Conservation (phyloP, 2,329 filamentous ascomycete genomes). For the Dendryphion nanum region DNA sequence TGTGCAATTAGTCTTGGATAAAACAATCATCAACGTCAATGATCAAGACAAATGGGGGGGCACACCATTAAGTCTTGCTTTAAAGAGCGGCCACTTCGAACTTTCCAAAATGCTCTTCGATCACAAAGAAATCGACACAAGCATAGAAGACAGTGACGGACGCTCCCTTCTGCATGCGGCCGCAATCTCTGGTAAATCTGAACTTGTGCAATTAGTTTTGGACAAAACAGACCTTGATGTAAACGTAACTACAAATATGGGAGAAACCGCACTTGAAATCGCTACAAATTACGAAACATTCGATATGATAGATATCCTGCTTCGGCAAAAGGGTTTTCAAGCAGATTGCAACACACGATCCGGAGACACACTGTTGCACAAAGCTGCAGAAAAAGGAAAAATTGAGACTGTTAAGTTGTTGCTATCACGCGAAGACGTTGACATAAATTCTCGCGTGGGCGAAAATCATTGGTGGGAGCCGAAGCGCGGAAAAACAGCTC, state of each 20-base stretch:
- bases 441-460: not conserved
- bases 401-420: not conserved
- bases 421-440: not conserved
- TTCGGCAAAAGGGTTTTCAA: not conserved
- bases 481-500: not conserved
- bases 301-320: not conserved
- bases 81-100: not conserved
- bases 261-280: not conserved
- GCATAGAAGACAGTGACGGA: not conserved
- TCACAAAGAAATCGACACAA: not conserved
- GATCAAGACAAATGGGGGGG: not conserved
- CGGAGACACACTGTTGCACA: not conserved
- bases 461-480: not conserved
- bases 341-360: not conserved
- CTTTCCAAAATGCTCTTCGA: not conserved
- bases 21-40: not conserved
- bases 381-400: not conserved
- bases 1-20: slow-evolving; percentile 5
- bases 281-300: not conserved
- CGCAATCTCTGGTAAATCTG: too few relatives aligned
- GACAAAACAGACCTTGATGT: too few relatives aligned
- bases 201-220: too few relatives aligned
- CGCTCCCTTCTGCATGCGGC: too few relatives aligned
- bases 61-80: not conserved
- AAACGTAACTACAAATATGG: too few relatives aligned